Base-by-base conservation (phyloP, 2,329 filamentous ascomycete species). In the Acephala macrosclerotiorum region DNA sequence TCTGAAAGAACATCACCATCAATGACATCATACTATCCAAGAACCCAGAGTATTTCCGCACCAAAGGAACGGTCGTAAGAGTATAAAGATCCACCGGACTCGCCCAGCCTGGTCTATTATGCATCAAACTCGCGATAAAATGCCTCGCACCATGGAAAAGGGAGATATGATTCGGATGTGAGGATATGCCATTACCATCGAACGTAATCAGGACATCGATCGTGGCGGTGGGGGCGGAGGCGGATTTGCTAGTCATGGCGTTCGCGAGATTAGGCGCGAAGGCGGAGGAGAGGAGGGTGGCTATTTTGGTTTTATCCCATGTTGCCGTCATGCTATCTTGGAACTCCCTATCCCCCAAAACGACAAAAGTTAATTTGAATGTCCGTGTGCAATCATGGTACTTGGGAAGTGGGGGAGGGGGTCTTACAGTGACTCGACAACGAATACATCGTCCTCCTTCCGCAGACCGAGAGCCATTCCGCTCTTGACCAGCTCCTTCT, bases 121-220 rank as follows among this genome's bases (percentile, higher is more conserved):
- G 84, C 78, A 90, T 87, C 59, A 97, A 84, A 8, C 83, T 79
- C 60, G 84, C 81, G 61, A 96, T 78, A 77, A 97, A 98, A 58
- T 86, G 79, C 55, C 87, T 85, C 7, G 93, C 92, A 64, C 95
- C 96, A 77, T 92, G 85, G 80, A 94, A 94, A 9, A 98, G 87
- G 6, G 94, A 94, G 69, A 92, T 91, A 81, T 99, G 96, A 82
- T 99, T 99, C 25, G 94, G 93, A 79, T 99, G 96, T 51, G 87
- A 87, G 65, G 93, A 97, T 58, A 99, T 85, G 66, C 96, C 96
- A 58, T 80, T 70, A n/a, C 79, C 76, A 81, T 99, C 96, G 76
- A 99, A 99, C 35, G 96, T 99, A 70, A 99, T 83, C 72, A 99
- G 85, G 33, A 91, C 67, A 55, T 77, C 76, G 53, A 77, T 77